phyloP scores from a whole-genome alignment of 2,329 filamentous ascomycete species.

The Dactylella cylindrospora region DNA sequence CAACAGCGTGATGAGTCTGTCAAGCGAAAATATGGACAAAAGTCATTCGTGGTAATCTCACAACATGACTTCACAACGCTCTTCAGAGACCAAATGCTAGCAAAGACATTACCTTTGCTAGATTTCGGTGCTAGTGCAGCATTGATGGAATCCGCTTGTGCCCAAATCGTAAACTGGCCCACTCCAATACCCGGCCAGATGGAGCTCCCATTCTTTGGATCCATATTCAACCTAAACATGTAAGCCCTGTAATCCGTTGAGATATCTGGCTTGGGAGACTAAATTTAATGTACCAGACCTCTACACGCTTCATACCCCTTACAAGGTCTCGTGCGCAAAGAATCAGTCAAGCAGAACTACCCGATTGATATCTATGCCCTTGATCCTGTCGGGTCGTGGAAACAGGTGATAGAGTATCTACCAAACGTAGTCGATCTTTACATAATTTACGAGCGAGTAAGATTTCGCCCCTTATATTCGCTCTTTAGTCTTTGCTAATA shows the following conservation, averaged over 20 bases:
- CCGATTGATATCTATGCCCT: constrained; percentile 47
- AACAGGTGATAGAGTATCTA: constrained; percentile 46
- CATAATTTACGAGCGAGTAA: constrained; percentile 49
- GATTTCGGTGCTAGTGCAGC: constrained; percentile 49
- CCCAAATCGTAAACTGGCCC: constrained; percentile 49
- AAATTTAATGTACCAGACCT: constrained; percentile 37
- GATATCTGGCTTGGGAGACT: no score
- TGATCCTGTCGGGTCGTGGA: constrained; percentile 49
- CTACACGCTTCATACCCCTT: constrained; percentile 48
- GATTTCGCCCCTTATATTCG: constrained; percentile 1
- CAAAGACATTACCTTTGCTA: constrained; percentile 48
- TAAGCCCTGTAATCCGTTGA: no score
- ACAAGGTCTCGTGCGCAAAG: constrained; percentile 47
- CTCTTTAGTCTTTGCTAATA: background rate
- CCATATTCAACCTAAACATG: constrained; percentile 49
- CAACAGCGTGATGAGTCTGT: constrained; percentile 48
- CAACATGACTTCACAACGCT: constrained; percentile 49
- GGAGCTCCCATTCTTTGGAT: constrained; percentile 49
- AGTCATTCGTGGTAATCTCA: constrained; percentile 49
- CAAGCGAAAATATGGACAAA: constrained; percentile 49
- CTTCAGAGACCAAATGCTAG: constrained; percentile 47
- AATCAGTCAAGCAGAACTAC: constrained; percentile 36
- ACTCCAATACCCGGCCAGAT: constrained; percentile 46
- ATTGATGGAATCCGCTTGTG: constrained; percentile 49
- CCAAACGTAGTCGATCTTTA: constrained; percentile 48